phyloP scores from a whole-genome alignment of 2,329 filamentous ascomycete genomes.

The Zasmidium cellare region DNA sequence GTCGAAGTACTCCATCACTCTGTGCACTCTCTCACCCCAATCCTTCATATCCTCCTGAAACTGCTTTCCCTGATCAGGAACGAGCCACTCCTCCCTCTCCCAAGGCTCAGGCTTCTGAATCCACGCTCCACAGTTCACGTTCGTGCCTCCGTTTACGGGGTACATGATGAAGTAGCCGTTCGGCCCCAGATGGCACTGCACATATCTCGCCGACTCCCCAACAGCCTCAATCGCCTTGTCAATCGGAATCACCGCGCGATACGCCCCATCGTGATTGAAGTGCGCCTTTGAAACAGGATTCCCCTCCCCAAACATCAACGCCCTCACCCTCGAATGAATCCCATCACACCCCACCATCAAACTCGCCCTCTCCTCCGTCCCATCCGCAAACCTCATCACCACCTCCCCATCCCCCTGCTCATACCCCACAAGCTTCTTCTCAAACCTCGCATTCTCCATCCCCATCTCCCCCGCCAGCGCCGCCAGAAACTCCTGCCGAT shows the following conservation, averaged over 20 bases:
- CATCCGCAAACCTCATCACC: conserved; percentile 45
- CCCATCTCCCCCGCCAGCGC: conserved; percentile 44
- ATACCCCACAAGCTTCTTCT: conserved; percentile 18
- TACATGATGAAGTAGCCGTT: conserved; percentile 62
- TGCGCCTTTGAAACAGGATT: conserved; percentile 46
- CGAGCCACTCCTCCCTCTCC: conserved; percentile 42
- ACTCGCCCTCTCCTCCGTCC: conserved; percentile 43
- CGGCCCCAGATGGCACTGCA: conserved; percentile 45
- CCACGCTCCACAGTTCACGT: conserved; percentile 58
- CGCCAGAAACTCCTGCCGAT: conserved; percentile 43
- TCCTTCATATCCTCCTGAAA: conserved; percentile 41
- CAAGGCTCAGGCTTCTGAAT: conserved; percentile 40
- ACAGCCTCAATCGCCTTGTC: conserved; percentile 43
- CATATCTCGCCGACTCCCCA: conserved; percentile 26
- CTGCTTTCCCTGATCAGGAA: conserved; percentile 42
- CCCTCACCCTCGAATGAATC: conserved; percentile 58
- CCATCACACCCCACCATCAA: conserved; percentile 64
- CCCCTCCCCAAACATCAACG: conserved; percentile 52
- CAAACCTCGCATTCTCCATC: conserved; percentile 17
- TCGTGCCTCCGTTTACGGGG: conserved; percentile 57
- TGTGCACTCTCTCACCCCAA: conserved; percentile 44
- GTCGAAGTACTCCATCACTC: conserved; percentile 41
- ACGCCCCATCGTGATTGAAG: conserved; percentile 61
- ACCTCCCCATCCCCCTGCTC: conserved; percentile 24
- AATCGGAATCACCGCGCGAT: conserved; percentile 63